Percentiles rank a stretch among this genome's conserved stretches.
These are phyloP conservation scores for Leccinum uliginosum DNA, from an alignment of 768 basidiomycete genomes.

Conservation along the genomic window DNA sequence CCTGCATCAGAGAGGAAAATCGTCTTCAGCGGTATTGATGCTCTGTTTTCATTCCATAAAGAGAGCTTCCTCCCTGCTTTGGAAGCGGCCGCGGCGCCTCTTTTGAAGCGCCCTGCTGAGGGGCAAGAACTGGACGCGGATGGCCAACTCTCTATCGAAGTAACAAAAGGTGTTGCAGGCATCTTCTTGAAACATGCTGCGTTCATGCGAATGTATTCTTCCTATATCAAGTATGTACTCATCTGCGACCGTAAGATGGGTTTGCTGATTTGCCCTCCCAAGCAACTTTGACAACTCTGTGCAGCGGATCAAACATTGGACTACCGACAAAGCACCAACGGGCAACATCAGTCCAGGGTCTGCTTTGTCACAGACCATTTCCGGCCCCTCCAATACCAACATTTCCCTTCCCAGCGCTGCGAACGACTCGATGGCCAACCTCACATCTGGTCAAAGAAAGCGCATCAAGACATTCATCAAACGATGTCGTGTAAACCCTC, in stretches of 20 bases:
- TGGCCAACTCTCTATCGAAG: slow-evolving; percentile 67
- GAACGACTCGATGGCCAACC: slow-evolving; percentile 43
- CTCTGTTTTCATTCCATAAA: slow-evolving; percentile 87
- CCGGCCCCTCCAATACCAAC: slow-evolving; percentile 52
- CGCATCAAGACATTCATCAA: slow-evolving; percentile 88
- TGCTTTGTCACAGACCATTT: slow-evolving; percentile 49
- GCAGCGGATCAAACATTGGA: slow-evolving; percentile 85
- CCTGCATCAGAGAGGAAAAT: slow-evolving; percentile 83
- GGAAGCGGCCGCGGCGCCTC: slow-evolving; percentile 67
- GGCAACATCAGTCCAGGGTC: slow-evolving; percentile 35
- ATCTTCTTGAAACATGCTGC: slow-evolving; percentile 93
- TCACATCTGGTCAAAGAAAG: slow-evolving; percentile 80
- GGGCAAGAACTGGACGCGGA: slow-evolving; percentile 57
- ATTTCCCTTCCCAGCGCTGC: slow-evolving; percentile 42
- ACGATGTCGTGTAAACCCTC: slow-evolving; percentile 82
- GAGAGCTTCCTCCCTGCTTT: slow-evolving; percentile 91
- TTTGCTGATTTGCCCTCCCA: slow-evolving; percentile 13
- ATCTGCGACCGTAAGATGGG: slow-evolving; percentile 1
- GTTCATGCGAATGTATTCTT: slow-evolving; percentile 98
- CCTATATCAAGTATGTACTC: slow-evolving; percentile 85
- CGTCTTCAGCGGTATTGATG: slow-evolving; percentile 88
- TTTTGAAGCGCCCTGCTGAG: slow-evolving; percentile 49
- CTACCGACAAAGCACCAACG: slow-evolving; percentile 47
- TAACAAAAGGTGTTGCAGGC: slow-evolving; percentile 77
- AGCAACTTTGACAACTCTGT: slow-evolving; percentile 95